These are phyloP conservation scores for Triticum timopheevii DNA, from an alignment of 176 grass and related monocot species.

Conservation along the genomic window DNA sequence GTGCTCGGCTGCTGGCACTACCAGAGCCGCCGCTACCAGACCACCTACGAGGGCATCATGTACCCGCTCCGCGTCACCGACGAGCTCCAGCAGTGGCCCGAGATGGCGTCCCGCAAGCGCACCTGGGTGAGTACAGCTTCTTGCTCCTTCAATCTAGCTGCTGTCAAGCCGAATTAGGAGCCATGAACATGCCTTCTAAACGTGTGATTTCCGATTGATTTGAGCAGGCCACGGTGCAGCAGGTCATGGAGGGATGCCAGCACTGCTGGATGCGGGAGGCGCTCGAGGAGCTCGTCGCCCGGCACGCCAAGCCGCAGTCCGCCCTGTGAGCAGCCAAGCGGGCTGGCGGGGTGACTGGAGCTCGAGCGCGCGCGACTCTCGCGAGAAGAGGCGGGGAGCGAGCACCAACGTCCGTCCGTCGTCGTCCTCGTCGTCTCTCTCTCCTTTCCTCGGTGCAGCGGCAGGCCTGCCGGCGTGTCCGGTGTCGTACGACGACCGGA, in stretches of 20 bases:
- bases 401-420: neutral
- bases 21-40: slow-evolving; percentile 74
- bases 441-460: slow-evolving; percentile 31
- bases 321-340: slow-evolving; percentile 14
- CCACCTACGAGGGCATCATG: slow-evolving; percentile 76
- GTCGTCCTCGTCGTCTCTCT: neutral
- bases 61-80: slow-evolving; percentile 76
- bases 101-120: slow-evolving; percentile 71
- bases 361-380: neutral
- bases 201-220: neutral
- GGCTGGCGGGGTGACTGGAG: neutral
- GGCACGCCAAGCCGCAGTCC: slow-evolving; percentile 36
- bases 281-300: slow-evolving; percentile 58
- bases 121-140: slow-evolving; percentile 57
- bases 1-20: slow-evolving; percentile 74
- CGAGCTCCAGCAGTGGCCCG: slow-evolving; percentile 75
- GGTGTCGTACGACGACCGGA: neutral
- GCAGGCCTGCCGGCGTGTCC: slow-evolving; percentile 34
- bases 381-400: neutral
- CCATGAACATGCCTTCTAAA: neutral
- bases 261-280: slow-evolving; percentile 91
- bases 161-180: neutral
- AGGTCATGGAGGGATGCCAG: slow-evolving; percentile 75
- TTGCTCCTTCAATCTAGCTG: too few relatives aligned
- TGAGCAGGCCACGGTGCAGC: slow-evolving; percentile 57